phyloP scores from a whole-genome alignment of 306 rosid genomes.

The Prunus persica region DNA sequence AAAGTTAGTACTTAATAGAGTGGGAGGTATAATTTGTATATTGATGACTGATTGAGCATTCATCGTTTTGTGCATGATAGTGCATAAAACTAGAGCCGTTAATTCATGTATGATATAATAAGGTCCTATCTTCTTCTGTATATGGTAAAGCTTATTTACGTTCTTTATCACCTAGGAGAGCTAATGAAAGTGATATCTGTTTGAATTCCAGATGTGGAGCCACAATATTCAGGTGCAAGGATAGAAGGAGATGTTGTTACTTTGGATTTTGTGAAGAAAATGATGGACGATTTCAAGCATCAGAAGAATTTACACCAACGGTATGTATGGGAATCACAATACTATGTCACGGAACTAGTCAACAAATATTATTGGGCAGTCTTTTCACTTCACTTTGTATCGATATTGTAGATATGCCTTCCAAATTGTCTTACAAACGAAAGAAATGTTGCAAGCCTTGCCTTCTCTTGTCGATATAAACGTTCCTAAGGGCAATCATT shows the following conservation, averaged over 20 bases:
- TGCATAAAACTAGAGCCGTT: background rate
- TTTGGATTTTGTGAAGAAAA: slow-evolving; percentile 87
- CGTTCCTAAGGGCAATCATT: slow-evolving; percentile 72
- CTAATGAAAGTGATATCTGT: slow-evolving; percentile 26
- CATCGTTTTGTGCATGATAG: background rate
- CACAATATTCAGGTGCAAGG: slow-evolving; percentile 88
- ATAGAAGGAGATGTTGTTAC: slow-evolving; percentile 90
- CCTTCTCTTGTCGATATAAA: slow-evolving; percentile 89
- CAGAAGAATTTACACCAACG: slow-evolving; percentile 87
- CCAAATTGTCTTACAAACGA: slow-evolving; percentile 90
- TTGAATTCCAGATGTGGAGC: slow-evolving; percentile 80
- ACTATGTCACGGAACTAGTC: slow-evolving; percentile 10
- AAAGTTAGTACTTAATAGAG: no score
- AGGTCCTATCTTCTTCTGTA: background rate
- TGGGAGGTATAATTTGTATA: background rate
- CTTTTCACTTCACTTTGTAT: slow-evolving; percentile 18
- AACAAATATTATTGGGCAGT: slow-evolving; percentile 17
- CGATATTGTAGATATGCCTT: slow-evolving; percentile 68
- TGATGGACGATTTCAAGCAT: slow-evolving; percentile 96
- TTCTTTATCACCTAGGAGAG: slow-evolving; percentile 22
- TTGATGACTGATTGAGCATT: background rate
- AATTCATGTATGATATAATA: background rate
- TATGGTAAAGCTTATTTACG: background rate
- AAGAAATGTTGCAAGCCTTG: slow-evolving; percentile 66
- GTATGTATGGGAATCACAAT: slow-evolving; percentile 40